Evolutionary conservation across 202 grass and related monocot genomes (phyloP).

Genomic region (Eragrostis tef): DNA sequence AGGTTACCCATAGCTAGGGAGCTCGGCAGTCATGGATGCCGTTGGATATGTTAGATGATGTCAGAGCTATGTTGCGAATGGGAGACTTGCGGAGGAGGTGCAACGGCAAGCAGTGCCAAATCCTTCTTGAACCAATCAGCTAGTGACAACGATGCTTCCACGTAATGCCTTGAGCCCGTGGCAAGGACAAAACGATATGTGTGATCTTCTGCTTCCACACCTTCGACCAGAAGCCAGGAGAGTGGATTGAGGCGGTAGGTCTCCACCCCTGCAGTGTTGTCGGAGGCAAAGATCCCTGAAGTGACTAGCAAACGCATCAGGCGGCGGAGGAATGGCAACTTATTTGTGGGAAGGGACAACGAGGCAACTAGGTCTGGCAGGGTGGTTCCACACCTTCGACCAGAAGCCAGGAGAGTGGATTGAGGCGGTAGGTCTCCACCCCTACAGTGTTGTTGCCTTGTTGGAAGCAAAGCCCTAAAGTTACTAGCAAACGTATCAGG

Average conservation of each 20-base stretch:
- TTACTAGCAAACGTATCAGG: background rate
- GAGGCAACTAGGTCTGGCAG: background rate
- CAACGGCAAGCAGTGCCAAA: background rate
- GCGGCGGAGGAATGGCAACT: background rate
- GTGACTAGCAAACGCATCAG: background rate
- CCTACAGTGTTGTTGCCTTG: no score
- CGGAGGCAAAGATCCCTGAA: background rate
- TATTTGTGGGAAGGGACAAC: background rate
- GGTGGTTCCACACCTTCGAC: background rate
- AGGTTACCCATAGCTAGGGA: no score
- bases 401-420: no score
- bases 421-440: no score
- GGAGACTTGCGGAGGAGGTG: no score
- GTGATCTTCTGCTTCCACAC: slow-evolving; percentile 11
- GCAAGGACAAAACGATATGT: background rate
- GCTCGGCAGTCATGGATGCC: no score
- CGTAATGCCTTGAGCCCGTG: background rate
- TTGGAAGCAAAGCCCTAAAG: background rate
- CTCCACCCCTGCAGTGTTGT: no score
- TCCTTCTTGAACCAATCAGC: slow-evolving; percentile 32
- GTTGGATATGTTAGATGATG: no score
- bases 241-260: no score
- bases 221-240: no score
- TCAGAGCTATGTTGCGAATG: no score
- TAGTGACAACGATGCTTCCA: background rate